phyloP scores from a whole-genome alignment of 1,284 basidiomycete genomes.

The Moesziomyces antarcticus region DNA sequence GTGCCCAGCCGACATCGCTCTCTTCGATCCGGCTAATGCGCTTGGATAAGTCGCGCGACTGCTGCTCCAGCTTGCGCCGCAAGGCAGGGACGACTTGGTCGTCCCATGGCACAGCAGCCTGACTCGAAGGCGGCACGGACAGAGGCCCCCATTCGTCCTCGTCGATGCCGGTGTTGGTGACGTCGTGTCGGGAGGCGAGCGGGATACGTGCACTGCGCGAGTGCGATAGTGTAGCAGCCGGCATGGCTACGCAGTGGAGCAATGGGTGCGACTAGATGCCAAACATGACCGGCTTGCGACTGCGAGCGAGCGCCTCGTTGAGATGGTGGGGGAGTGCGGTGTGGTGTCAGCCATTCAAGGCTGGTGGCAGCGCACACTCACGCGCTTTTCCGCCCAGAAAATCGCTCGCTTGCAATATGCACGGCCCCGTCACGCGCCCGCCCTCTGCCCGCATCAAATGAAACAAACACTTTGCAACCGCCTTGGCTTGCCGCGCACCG shows the following conservation, averaged over 20 bases:
- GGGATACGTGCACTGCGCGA: constrained; percentile 30
- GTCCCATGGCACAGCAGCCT: constrained; percentile 44
- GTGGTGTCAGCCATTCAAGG: too few relatives aligned
- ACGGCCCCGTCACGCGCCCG: too few relatives aligned
- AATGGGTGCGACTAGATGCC: too few relatives aligned
- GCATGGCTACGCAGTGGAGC: constrained; percentile 12
- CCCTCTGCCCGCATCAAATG: neutral
- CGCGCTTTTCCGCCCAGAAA: too few relatives aligned
- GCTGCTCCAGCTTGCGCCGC: constrained; percentile 48
- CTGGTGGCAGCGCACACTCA: too few relatives aligned
- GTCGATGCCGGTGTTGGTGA: constrained; percentile 12
- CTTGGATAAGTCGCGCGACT: constrained; percentile 30
- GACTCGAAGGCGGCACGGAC: constrained; percentile 25
- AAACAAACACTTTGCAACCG: constrained; percentile 8
- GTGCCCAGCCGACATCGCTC: constrained; percentile 33
- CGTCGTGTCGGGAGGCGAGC: constrained; percentile 16
- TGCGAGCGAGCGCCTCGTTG: too few relatives aligned
- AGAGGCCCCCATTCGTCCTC: constrained; percentile 47
- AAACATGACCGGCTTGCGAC: too few relatives aligned
- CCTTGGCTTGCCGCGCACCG: neutral
- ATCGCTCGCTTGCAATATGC: too few relatives aligned
- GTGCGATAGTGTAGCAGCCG: constrained; percentile 28
- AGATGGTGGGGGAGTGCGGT: too few relatives aligned
- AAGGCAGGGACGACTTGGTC: constrained; percentile 54
- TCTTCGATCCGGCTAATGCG: constrained; percentile 49